Evolutionary conservation across 306 rosid genomes (phyloP), one percentile per base, ranked within the genome.

Genomic region (Begonia fuchsioides): DNA sequence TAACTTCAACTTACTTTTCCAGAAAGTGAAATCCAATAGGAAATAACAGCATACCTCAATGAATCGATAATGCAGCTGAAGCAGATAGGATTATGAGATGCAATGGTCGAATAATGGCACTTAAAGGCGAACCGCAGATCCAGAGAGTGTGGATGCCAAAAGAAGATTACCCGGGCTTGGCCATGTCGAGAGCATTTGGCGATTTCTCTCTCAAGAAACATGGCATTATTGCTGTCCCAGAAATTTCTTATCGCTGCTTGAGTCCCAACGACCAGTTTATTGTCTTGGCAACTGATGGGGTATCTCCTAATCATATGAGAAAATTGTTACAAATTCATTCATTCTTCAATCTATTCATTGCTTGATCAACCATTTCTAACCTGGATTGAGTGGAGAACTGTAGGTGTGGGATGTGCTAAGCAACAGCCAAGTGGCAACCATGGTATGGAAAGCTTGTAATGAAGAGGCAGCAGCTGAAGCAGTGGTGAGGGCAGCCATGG

Each of bases 181-280:
- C 93, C 69, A 81, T 85, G 95, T 85, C 95, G 9, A 63, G 87
- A 49, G 76, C 93, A 59, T 74, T 86, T 7, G 95, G 95, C 17
- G 95, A 86, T 55, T 81, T 76, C 26, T 1, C 70, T n/a, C 85
- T 86, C 50, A 86, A 86, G 54, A 72, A 81, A 39, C 53, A 78
- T 18, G 93, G 95, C 60, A 49, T 86, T 47, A 86, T 69, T 45
- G 75, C 82, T 59, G 40, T 44, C 43, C 95, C 95, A 1, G 78
- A 69, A 10, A 54, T 86, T 72, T 66, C 69, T 10, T 56, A 56
- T 60, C 78, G 6, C 59, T 59, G 54, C 44, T 52, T 86, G 1
- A 55, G 74, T 53, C 49, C 81, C 64, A 39, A 20, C 1, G 81
- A 81, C 46, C 75, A 56, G 38, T 86, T 81, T 61, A 20, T 86